Conservation (phyloP, 1,139 yeast species). For the Geotrichum carabidarum region DNA sequence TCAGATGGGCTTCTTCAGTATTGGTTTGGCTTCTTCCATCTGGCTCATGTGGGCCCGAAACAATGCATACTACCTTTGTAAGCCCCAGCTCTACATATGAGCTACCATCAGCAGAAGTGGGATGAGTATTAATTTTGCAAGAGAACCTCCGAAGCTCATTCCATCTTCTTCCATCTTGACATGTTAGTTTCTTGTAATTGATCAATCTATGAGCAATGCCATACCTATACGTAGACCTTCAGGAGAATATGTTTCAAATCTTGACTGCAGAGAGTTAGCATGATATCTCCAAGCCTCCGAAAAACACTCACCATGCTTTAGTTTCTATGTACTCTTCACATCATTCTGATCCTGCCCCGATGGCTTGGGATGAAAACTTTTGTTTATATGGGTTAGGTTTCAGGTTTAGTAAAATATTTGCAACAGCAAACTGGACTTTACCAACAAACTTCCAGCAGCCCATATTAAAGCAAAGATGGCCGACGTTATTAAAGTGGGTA, state of each 20-base stretch:
- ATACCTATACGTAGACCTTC: conserved; percentile 71
- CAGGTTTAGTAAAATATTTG: background rate
- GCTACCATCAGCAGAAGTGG: conserved; percentile 86
- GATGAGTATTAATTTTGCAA: conserved; percentile 81
- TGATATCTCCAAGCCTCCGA: background rate
- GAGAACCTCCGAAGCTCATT: conserved; percentile 80
- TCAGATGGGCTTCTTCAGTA: conserved; percentile 50
- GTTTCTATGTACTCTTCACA: too few species aligned
- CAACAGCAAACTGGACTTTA: background rate
- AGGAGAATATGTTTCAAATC: conserved; percentile 82
- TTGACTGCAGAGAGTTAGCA: conserved; percentile 39
- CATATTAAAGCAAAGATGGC: background rate
- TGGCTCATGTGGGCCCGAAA: conserved; percentile 89
- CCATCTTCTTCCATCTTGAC: conserved; percentile 83
- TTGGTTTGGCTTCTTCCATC: conserved; percentile 42
- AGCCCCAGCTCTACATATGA: conserved; percentile 90
- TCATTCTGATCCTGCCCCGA: background rate
- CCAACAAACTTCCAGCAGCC: background rate
- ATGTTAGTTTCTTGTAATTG: background rate
- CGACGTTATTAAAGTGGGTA: conserved; percentile 1
- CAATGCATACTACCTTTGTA: conserved; percentile 79
- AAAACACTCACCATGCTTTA: background rate
- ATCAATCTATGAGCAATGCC: background rate
- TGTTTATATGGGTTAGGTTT: background rate
- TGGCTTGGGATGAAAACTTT: background rate